Conservation (phyloP, 106 monocot genomes). For the Gastrodia elata region DNA sequence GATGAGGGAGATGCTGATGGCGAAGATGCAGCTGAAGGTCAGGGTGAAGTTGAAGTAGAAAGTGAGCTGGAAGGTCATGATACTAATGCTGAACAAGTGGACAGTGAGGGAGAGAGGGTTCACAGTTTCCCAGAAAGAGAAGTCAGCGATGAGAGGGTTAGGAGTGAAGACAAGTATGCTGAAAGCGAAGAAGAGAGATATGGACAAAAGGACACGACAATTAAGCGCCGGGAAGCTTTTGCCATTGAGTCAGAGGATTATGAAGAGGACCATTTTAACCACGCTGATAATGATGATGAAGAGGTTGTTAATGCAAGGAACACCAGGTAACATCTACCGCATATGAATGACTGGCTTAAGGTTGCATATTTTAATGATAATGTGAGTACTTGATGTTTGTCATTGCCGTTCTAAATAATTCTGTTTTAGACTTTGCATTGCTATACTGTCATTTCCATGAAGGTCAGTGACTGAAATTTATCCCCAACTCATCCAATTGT, state of each 20-base stretch:
- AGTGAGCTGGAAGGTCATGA: conserved; percentile 63
- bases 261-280: conserved; percentile 48
- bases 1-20: conserved; percentile 50
- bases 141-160: conserved; percentile 40
- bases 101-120: conserved; percentile 74
- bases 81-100: conserved; percentile 44
- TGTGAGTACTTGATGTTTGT: background rate
- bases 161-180: conserved; percentile 59
- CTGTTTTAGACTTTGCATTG: background rate
- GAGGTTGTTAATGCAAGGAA: conserved; percentile 41
- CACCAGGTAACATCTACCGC: conserved; percentile 26
- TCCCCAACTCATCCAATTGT: background rate
- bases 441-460: background rate
- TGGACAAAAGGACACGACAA: conserved; percentile 63
- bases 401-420: background rate
- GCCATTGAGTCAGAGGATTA: conserved; percentile 78
- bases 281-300: conserved; percentile 49
- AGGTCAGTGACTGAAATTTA: background rate
- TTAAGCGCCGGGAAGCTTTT: conserved; percentile 68
- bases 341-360: background rate
- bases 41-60: conserved; percentile 72
- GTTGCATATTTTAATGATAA: background rate
- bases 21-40: conserved; percentile 65
- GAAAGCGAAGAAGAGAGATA: conserved; percentile 79
- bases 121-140: conserved; percentile 73